phyloP scores from a whole-genome alignment of 495 filamentous ascomycete species.

The Hypoxylon rickii region DNA sequence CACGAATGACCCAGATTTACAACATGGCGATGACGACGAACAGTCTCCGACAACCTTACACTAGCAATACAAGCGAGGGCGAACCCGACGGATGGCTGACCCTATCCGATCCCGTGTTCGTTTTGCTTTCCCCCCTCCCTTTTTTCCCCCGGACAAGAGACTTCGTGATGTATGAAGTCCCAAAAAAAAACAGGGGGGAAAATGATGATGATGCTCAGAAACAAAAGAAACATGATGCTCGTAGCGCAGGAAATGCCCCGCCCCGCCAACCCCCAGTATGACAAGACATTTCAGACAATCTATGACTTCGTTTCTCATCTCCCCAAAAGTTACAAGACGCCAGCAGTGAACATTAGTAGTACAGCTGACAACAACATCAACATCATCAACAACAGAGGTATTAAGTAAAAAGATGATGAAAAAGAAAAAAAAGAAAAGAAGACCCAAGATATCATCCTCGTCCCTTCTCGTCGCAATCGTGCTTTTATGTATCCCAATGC shows the following conservation, averaged over 20 bases:
- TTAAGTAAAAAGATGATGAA: not conserved
- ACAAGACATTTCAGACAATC: conserved; percentile 15
- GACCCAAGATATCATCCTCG: not conserved
- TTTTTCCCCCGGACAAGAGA: not conserved
- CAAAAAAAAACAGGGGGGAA: not conserved
- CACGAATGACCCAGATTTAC: conserved; percentile 20
- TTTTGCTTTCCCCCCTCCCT: conserved; percentile 11
- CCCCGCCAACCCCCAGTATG: not conserved
- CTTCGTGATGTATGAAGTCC: not conserved
- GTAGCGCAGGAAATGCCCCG: not conserved
- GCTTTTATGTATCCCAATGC: not conserved
- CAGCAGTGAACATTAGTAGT: conserved; percentile 8
- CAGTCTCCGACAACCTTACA: conserved; percentile 35
- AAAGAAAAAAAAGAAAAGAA: not conserved
- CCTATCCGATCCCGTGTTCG: conserved; percentile 1
- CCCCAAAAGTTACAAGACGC: conserved; percentile 2
- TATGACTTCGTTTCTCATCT: conserved; percentile 12
- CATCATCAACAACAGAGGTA: not conserved
- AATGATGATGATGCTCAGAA: conserved; percentile 2
- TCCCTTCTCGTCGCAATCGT: conserved; percentile 5
- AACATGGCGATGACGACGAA: conserved; percentile 19
- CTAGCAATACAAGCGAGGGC: conserved; percentile 32
- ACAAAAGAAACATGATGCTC: conserved; percentile 4
- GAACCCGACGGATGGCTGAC: conserved; percentile 20
- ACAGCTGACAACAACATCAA: conserved; percentile 13